Percentiles rank a stretch among this genome's conserved stretches.
Conservation (phyloP, 2,329 filamentous ascomycete species). For the Beauveria bassiana region DNA sequence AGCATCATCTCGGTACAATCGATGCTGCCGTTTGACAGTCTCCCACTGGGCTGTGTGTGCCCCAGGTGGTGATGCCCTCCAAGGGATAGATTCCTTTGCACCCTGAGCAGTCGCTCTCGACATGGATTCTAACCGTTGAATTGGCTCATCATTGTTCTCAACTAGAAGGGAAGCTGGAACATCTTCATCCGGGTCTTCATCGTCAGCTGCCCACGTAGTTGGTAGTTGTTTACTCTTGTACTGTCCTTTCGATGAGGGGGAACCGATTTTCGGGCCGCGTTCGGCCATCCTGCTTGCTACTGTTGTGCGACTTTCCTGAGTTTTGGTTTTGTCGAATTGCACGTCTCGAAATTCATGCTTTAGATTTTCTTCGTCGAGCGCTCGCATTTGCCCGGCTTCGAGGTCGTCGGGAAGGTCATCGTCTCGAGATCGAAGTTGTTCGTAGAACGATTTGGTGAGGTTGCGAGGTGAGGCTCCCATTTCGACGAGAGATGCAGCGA, state of each 20-base stretch:
- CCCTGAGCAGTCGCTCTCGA: not conserved
- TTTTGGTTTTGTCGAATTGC: slow-evolving; percentile 37
- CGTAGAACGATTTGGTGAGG: slow-evolving; percentile 39
- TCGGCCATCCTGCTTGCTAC: slow-evolving; percentile 26
- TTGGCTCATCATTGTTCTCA: slow-evolving; percentile 36
- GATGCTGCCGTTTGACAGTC: slow-evolving; percentile 42
- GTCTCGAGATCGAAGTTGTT: slow-evolving; percentile 37
- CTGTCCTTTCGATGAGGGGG: not conserved
- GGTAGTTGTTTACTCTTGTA: not conserved
- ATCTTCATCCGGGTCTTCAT: slow-evolving; percentile 50
- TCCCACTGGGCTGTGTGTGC: slow-evolving; percentile 42
- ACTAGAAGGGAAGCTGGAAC: slow-evolving; percentile 57
- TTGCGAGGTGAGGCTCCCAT: slow-evolving; percentile 15
- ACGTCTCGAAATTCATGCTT: slow-evolving; percentile 43
- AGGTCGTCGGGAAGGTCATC: slow-evolving; percentile 27
- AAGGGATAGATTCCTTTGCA: not conserved
- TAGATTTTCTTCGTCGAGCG: slow-evolving; percentile 46
- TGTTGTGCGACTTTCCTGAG: slow-evolving; percentile 39
- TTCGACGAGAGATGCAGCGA: not conserved
- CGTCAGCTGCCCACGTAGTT: slow-evolving; percentile 24
- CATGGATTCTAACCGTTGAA: not conserved
- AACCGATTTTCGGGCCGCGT: not conserved
- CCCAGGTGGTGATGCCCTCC: not conserved
- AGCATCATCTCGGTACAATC: slow-evolving; percentile 34
- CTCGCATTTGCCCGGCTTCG: slow-evolving; percentile 34